phyloP scores from a whole-genome alignment of 306 rosid species.

The Begonia loranthoides region DNA sequence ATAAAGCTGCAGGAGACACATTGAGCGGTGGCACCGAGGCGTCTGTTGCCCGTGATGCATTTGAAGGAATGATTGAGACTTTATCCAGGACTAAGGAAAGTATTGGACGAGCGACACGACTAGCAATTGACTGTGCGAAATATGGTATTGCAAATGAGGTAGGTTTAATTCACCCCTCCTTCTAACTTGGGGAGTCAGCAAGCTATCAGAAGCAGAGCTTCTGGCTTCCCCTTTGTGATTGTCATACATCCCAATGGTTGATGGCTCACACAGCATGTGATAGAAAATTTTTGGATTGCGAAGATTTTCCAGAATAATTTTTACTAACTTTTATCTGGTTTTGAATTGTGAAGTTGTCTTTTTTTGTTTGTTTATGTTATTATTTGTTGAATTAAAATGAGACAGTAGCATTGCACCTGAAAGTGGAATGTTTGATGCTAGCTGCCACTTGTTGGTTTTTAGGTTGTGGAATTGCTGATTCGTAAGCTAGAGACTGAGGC shows the following conservation, averaged over 20 bases:
- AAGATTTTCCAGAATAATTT: too few relatives aligned
- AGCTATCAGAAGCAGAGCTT: too few relatives aligned
- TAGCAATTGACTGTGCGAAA: constrained; percentile 97
- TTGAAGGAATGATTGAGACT: constrained; percentile 99
- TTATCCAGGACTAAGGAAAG: constrained; percentile 98
- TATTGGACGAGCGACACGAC: constrained; percentile 98
- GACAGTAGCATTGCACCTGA: too few relatives aligned
- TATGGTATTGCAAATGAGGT: constrained; percentile 99
- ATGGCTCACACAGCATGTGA: too few relatives aligned
- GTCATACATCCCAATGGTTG: neutral
- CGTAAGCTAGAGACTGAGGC: constrained; percentile 84
- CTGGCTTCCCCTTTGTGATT: neutral
- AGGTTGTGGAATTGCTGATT: constrained; percentile 98
- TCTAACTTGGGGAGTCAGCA: neutral
- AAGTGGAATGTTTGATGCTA: too few relatives aligned
- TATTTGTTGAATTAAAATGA: neutral
- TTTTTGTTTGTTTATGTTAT: neutral
- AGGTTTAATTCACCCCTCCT: constrained; percentile 1
- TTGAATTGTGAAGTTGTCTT: too few relatives aligned
- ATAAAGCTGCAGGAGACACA: constrained; percentile 54
- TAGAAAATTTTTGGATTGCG: too few relatives aligned
- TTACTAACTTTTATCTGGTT: too few relatives aligned
- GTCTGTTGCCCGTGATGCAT: constrained; percentile 97
- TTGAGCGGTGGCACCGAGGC: constrained; percentile 98
- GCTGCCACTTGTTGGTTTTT: constrained; percentile 7